A percentile compares a stretch with the other conserved stretches of the same genome.
Evolutionary conservation across 805 yeast species (phyloP).

Genomic region (Metschnikowia koreensis): DNA sequence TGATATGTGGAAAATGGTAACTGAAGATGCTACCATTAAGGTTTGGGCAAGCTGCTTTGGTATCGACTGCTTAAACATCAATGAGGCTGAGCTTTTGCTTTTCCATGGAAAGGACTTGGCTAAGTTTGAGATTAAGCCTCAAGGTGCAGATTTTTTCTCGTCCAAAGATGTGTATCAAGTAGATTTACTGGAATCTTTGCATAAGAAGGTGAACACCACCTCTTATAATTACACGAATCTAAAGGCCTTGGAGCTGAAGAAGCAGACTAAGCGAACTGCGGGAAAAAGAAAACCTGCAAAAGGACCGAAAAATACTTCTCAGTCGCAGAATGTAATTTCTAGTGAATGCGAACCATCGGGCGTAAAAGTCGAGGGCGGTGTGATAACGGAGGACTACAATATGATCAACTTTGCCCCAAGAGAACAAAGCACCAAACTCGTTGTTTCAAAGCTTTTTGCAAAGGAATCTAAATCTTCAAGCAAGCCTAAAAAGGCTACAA

Average conservation of each 20-base stretch:
- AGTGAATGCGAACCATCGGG: background rate
- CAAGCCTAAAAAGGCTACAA: background rate
- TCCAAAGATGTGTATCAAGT: constrained; percentile 13
- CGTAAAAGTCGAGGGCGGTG: constrained; percentile 8
- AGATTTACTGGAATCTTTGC: constrained; percentile 10
- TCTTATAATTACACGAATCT: constrained; percentile 13
- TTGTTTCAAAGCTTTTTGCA: constrained; percentile 10
- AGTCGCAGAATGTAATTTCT: too few species aligned
- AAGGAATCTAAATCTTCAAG: background rate
- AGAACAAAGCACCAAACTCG: constrained; percentile 8
- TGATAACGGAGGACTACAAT: constrained; percentile 16
- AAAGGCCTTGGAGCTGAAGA: background rate
- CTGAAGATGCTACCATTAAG: constrained; percentile 57
- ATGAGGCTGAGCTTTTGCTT: constrained; percentile 47
- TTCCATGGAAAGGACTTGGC: constrained; percentile 38
- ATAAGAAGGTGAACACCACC: constrained; percentile 16
- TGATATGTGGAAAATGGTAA: constrained; percentile 53
- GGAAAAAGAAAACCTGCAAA: background rate
- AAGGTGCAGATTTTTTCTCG: constrained; percentile 25
- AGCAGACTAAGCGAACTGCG: background rate
- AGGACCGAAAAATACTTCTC: background rate
- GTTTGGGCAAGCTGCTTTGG: constrained; percentile 56
- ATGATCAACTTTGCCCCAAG: constrained; percentile 19
- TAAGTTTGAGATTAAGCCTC: constrained; percentile 23
- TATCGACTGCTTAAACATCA: constrained; percentile 50